Conservation (phyloP, 352 stramenopile species). For the Phytophthora vignae region DNA sequence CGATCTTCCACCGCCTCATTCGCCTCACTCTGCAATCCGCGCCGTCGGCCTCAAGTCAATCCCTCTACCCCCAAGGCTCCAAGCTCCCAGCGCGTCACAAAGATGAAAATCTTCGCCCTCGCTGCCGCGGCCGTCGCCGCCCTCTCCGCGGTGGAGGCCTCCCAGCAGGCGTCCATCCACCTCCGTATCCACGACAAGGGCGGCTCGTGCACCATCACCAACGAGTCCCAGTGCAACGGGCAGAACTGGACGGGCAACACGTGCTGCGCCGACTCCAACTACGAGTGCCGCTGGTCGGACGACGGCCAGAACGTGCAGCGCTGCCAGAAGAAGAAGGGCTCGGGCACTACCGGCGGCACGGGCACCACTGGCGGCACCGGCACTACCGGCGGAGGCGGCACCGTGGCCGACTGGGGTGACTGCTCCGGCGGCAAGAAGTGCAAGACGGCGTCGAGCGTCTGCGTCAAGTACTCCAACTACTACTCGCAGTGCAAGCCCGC, state of each 20-base stretch:
- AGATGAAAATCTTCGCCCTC: slow-evolving; percentile 28
- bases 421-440: slow-evolving; percentile 30
- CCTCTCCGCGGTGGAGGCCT: slow-evolving; percentile 14
- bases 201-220: slow-evolving; percentile 37
- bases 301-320: slow-evolving; percentile 42
- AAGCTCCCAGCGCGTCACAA: not conserved
- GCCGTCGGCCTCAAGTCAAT: slow-evolving; percentile 13
- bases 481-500: slow-evolving; percentile 47
- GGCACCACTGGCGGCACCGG: slow-evolving; percentile 11
- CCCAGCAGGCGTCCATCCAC: slow-evolving; percentile 20
- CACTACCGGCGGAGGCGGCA: not conserved
- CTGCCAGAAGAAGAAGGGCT: slow-evolving; percentile 33
- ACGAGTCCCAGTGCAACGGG: slow-evolving; percentile 45
- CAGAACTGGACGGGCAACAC: slow-evolving; percentile 49
- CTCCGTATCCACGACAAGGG: slow-evolving; percentile 25
- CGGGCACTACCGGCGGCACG: slow-evolving; percentile 1
- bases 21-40: slow-evolving; percentile 28
- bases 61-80: not conserved
- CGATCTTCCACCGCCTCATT: not conserved
- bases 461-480: slow-evolving; percentile 40
- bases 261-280: slow-evolving; percentile 42
- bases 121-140: not conserved
- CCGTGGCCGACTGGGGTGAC: slow-evolving; percentile 27
- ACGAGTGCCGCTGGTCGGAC: slow-evolving; percentile 47
- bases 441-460: slow-evolving; percentile 12